Percentiles rank a stretch among this genome's conserved stretches.
Evolutionary conservation across 2,329 filamentous ascomycete genomes (phyloP).

Genomic region (Hymenoscyphus fraxineus): DNA sequence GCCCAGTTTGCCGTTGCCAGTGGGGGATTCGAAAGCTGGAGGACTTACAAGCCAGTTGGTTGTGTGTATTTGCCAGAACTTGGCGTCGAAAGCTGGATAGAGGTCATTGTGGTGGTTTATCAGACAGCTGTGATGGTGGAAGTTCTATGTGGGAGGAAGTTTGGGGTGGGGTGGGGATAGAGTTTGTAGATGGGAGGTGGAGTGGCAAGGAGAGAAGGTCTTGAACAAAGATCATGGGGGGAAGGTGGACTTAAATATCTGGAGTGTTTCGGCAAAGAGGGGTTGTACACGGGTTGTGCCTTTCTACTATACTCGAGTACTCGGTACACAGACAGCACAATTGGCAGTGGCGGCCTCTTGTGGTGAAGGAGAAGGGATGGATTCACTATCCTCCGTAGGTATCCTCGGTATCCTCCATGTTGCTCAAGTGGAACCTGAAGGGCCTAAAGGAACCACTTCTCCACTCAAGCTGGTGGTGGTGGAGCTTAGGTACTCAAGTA

Average conservation of each 20-base stretch:
- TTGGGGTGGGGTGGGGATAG: not conserved
- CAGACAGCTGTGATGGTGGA: not conserved
- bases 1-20: not conserved
- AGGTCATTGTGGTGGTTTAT: conserved; percentile 26
- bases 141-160: not conserved
- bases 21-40: not conserved
- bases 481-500: too few relatives aligned
- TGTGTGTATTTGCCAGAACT: conserved; percentile 35
- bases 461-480: too few relatives aligned
- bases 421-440: not conserved
- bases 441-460: not conserved
- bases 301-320: not conserved
- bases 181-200: not conserved
- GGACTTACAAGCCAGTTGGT: conserved; percentile 41
- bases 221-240: not conserved
- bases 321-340: not conserved
- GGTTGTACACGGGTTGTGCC: not conserved
- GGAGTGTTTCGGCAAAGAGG: not conserved
- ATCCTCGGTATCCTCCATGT: not conserved
- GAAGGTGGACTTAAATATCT: not conserved
- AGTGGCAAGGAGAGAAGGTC: conserved; percentile 6
- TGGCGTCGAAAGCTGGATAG: conserved; percentile 31
- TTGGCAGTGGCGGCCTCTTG: not conserved
- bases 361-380: not conserved
- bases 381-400: not conserved